These are phyloP conservation scores for Hapsidospora chrysogenum DNA, from an alignment of 495 filamentous ascomycete species.

Conservation along the genomic window DNA sequence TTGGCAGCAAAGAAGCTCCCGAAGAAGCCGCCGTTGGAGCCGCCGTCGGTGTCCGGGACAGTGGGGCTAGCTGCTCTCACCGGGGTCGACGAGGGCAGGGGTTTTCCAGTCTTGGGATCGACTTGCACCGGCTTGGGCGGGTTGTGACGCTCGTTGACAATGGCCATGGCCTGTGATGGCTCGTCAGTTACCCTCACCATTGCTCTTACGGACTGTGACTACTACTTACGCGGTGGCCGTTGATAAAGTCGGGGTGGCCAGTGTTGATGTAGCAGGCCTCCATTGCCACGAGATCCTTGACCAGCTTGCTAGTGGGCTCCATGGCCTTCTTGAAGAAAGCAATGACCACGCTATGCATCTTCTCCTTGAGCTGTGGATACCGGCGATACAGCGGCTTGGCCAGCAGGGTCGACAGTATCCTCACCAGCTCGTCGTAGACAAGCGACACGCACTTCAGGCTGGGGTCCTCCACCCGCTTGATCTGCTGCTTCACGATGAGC, in stretches of 20 bases:
- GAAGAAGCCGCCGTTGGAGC: constrained; percentile 66
- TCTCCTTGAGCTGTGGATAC: constrained; percentile 90
- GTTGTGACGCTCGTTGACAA: constrained; percentile 80
- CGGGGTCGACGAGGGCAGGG: constrained; percentile 44
- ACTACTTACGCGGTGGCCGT: constrained; percentile 64
- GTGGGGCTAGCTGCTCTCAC: constrained; percentile 56
- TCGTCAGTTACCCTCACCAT: constrained; percentile 1
- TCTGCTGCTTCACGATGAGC: constrained; percentile 96
- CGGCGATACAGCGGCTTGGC: constrained; percentile 79
- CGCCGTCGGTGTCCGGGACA: constrained; percentile 27
- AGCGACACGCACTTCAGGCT: constrained; percentile 92
- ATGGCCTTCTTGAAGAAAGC: constrained; percentile 94
- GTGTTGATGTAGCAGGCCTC: constrained; percentile 97
- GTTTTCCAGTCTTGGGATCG: constrained; percentile 97
- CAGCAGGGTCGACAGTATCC: constrained; percentile 81
- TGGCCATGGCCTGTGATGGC: constrained; percentile 65
- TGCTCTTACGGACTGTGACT: not conserved
- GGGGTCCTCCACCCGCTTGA: constrained; percentile 90
- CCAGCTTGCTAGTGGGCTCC: constrained; percentile 95
- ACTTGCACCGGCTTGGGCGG: constrained; percentile 81
- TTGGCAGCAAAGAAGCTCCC: constrained; percentile 94
- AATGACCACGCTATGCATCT: constrained; percentile 89
- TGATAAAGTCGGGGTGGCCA: constrained; percentile 94
- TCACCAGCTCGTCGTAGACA: constrained; percentile 94
- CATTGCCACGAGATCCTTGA: constrained; percentile 85